phyloP scores from a whole-genome alignment of 2,329 filamentous ascomycete genomes.

The Aureobasidium sp. region DNA sequence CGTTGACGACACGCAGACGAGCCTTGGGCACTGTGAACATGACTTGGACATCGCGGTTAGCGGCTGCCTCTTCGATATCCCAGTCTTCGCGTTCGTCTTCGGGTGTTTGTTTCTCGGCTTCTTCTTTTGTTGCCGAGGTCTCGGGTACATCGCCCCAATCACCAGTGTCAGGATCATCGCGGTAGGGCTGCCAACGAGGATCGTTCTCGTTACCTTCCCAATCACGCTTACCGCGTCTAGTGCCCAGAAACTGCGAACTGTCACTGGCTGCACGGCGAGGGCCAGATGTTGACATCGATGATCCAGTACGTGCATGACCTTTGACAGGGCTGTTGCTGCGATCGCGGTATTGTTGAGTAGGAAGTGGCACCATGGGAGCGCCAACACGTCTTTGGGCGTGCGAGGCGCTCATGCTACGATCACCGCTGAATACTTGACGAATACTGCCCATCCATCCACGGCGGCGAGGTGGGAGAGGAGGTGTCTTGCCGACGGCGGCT shows the following conservation, averaged over 20 bases:
- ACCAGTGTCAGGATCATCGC: conserved; percentile 28
- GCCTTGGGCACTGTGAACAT: conserved; percentile 94
- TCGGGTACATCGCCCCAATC: conserved; percentile 28
- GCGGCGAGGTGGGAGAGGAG: conserved; percentile 3
- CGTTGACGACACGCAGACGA: conserved; percentile 82
- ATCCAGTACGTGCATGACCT: not conserved
- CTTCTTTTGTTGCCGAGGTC: not conserved
- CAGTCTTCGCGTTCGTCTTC: conserved; percentile 38
- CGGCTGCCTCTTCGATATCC: conserved; percentile 44
- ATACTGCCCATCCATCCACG: conserved; percentile 29
- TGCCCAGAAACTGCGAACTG: conserved; percentile 34
- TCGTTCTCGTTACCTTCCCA: conserved; percentile 23
- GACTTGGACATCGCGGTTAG: conserved; percentile 44
- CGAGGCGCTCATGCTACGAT: conserved; percentile 25
- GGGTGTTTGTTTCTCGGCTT: not conserved
- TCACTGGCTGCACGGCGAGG: conserved; percentile 40
- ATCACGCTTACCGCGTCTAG: conserved; percentile 37
- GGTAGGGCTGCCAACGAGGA: conserved; percentile 24
- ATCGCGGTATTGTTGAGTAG: conserved; percentile 14
- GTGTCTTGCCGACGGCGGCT: not conserved
- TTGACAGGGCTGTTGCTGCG: conserved; percentile 16
- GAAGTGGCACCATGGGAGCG: conserved; percentile 19
- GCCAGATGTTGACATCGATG: conserved; percentile 5
- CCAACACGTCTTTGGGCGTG: conserved; percentile 2
- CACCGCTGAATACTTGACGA: conserved; percentile 22